Evolutionary conservation across 345 rosid genomes (phyloP), one percentile per base, ranked within the genome.

Genomic region (Gossypium bickii): DNA sequence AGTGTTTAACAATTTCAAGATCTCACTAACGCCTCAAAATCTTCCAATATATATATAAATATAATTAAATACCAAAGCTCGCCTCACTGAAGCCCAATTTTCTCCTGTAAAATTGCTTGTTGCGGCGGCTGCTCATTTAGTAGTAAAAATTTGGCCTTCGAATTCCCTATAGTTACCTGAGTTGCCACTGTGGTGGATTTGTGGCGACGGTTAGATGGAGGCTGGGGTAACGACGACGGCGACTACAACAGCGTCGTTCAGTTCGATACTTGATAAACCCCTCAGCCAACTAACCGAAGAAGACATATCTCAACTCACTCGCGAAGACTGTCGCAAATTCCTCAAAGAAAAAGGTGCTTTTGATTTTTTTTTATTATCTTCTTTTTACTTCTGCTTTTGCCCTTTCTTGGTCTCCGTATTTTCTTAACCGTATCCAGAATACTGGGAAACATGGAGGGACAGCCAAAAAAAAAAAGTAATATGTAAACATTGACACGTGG

Each of bases 221-320:
- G 87, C 78, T 24, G 85, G 85, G 65, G 83, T 83, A 44, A 74
- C 89, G 80, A 15, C 58, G 58, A 16, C 44, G 45, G 6, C 41
- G 18, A 68, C 72, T 2, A 12, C 55, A 25, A 34, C 71, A 8
- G 12, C 52, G 29, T 78, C 94, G 13, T 85, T 82, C 53, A 85
- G 88, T 80, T 87, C 89, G 34, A 84, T 89, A 79, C 97, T 93
- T 0, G 91, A 86, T 78, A 93, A 89, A 78, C 97, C 98, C 57
- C 85, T 90, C 41, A 78, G 84, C 77, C 93, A 90, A 34, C 89
- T 89, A 74, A 92, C 97, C 6, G 97, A 94, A 77, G 97, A 92
- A 18, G 98, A 94, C 91, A 92, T 94, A 89, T 88, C 98, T 34
- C 97, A 92, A 91, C 88, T 94, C 79, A 92, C 97, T 6, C 98